phyloP scores from a whole-genome alignment of 768 basidiomycete genomes.

The Mycena pura region DNA sequence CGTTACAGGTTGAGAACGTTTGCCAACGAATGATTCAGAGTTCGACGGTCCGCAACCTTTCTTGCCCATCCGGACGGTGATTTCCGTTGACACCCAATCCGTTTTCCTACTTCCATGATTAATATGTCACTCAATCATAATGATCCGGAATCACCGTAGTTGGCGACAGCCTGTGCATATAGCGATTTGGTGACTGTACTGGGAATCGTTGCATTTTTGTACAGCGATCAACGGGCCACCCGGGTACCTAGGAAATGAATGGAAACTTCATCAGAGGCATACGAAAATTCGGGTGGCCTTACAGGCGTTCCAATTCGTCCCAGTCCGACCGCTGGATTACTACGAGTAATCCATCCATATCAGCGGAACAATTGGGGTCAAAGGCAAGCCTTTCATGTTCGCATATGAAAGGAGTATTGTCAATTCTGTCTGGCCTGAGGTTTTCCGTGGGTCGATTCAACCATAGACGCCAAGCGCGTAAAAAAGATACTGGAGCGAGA shows the following conservation, averaged over 20 bases:
- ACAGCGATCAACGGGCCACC: slow-evolving; percentile 61
- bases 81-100: slow-evolving; percentile 65
- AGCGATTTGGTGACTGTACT: slow-evolving; percentile 54
- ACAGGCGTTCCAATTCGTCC: slow-evolving; percentile 66
- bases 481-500: slow-evolving; percentile 65
- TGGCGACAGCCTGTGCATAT: slow-evolving; percentile 69
- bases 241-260: slow-evolving; percentile 53
- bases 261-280: neutral
- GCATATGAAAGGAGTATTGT: slow-evolving; percentile 72
- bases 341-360: slow-evolving; percentile 62
- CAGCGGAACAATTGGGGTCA: slow-evolving; percentile 68
- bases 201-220: slow-evolving; percentile 42
- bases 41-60: slow-evolving; percentile 30
- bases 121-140: slow-evolving; percentile 1
- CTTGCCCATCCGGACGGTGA: slow-evolving; percentile 53
- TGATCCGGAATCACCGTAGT: slow-evolving; percentile 50
- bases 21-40: slow-evolving; percentile 39
- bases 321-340: slow-evolving; percentile 71
- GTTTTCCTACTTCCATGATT: slow-evolving; percentile 47
- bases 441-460: slow-evolving; percentile 58
- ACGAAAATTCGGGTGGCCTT: slow-evolving; percentile 33
- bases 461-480: slow-evolving; percentile 77
- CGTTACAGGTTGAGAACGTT: slow-evolving; percentile 19
- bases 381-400: slow-evolving; percentile 66
- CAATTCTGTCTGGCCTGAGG: slow-evolving; percentile 64